A percentile compares a stretch with the other conserved stretches of the same genome.
These are phyloP conservation scores for Hypoxylon fuscum DNA, from an alignment of 495 filamentous ascomycete species.

Conservation along the genomic window DNA sequence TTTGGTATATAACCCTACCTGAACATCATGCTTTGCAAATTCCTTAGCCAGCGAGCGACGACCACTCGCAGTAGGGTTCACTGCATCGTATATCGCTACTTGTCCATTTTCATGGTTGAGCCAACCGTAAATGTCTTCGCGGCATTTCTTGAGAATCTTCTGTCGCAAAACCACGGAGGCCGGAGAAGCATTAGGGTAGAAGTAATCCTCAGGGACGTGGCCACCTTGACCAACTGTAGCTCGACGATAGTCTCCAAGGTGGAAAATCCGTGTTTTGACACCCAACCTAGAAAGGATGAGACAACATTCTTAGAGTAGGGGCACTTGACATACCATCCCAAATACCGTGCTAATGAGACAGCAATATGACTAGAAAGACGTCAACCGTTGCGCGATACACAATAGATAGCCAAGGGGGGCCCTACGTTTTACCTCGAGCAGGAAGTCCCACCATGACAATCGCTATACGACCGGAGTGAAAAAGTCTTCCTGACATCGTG, in stretches of 20 bases:
- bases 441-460: constrained; percentile 97
- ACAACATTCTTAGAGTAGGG: background rate
- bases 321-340: constrained; percentile 76
- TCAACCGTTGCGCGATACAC: constrained; percentile 31
- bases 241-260: constrained; percentile 95
- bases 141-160: constrained; percentile 96
- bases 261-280: constrained; percentile 97
- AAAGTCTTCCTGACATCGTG: constrained; percentile 95
- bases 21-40: constrained; percentile 94
- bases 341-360: constrained; percentile 92
- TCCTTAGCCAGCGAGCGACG: constrained; percentile 90
- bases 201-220: constrained; percentile 96
- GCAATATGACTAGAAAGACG: constrained; percentile 77
- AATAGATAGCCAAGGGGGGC: constrained; percentile 23
- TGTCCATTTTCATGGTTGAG: constrained; percentile 97
- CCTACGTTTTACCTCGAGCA: constrained; percentile 94
- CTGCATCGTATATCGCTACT: constrained; percentile 98
- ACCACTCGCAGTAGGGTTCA: constrained; percentile 90
- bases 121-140: constrained; percentile 96
- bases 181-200: constrained; percentile 92
- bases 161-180: constrained; percentile 88
- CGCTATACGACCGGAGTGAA: constrained; percentile 95
- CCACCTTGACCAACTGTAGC: constrained; percentile 86
- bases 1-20: constrained; percentile 60
- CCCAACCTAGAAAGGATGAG: constrained; percentile 72